Base-by-base conservation (phyloP, 1,284 basidiomycete genomes). In the Pterula multifida region DNA sequence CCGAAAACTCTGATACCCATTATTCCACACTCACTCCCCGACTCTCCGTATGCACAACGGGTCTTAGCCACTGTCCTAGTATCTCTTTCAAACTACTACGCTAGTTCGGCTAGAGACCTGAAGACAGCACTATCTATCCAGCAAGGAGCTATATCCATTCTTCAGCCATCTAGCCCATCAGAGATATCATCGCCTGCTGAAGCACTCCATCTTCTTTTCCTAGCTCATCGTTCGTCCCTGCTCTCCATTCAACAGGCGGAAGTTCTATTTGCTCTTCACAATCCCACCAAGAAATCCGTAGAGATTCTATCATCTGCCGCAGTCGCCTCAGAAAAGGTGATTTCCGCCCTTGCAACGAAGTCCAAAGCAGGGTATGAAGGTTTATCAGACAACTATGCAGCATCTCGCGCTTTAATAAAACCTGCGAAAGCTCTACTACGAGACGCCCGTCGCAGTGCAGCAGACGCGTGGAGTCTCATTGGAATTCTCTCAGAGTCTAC, bases 161-260 rank as follows among this genome's bases (percentile, higher is more conserved):
- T 95, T 52, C 77, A 81, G 49, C 78, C 77, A 1, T 26, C 9
- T 11, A 62, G 67, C 11, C 67, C 71, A 2, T 58, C 69, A 12
- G 57, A 68, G 4, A 57, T 68, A 2, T 61, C 70, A 12, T 70
- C 79, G 23, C 67, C 76, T n/a, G 72, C 81, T 11, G 73, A 82
- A 54, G 67, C 71, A 9, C 67, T 88, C 32, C 85, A 92, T 60
- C 64, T 69, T 1, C 64, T 86, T 4, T 89, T 79, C 63, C 63
- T 89, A 35, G 71, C 82, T 32, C 85, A 90, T 52, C 82, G 86
- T 22, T 74, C 79, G 3, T 78, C 89, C 3, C 66, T 91, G 2
- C 65, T 91, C 45, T 78, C 77, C 2, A 72, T 88, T 17, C 87
- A 92, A 60, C 74, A 79, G 13, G 85, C 85, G 0, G 85, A 89